Evolutionary conservation across 2,329 filamentous ascomycete species (phyloP), one percentile per base, ranked within the genome.

Genomic region (Botrytis hyacinthi): DNA sequence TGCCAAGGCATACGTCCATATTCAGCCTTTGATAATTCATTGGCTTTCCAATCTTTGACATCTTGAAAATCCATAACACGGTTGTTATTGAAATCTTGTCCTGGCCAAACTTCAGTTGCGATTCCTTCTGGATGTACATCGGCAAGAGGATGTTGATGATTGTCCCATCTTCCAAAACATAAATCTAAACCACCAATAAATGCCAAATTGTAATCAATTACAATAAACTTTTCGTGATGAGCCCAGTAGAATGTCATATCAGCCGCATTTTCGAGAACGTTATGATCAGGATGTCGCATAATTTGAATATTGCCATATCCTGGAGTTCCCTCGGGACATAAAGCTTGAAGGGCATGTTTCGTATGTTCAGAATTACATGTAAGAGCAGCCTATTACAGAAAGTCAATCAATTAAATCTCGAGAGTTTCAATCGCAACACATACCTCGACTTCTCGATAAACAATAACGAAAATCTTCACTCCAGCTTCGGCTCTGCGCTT

Each of bases 231-330:
- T 80, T 99, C 96, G 81, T 99, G 96, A 81, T 99, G 96, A 0
- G 96, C 96, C 90, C 95, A 98, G 84, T 97, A 98, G 80, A 98
- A 94, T 0, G 94, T 98, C 93, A 97, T 97, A 78, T 98, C 95
- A 44, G 93, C 93, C 3, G 92, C 93, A 79, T 98, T 98, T 79
- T 98, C 94, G 69, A 98, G 90, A 3, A 97, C 88, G 76, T 98
- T 98, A 84, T 98, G 95, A 81, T 98, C 95, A 0, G 95, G 95
- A 83, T 98, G 95, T 44, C 95, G 90, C 89, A 97, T 92, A 70
- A 97, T 86, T 51, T 86, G 88, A 80, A 99, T 98, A 81, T 98
- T 98, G 66, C 93, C 94, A 81, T 95, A 86, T 1, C 95, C 96
- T 0, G 91, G 92, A 0, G 87, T 87, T 12, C 94, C 95, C 80